Conservation (phyloP, 2,329 filamentous ascomycete species). For the Fusarium brevicatenulatum region DNA sequence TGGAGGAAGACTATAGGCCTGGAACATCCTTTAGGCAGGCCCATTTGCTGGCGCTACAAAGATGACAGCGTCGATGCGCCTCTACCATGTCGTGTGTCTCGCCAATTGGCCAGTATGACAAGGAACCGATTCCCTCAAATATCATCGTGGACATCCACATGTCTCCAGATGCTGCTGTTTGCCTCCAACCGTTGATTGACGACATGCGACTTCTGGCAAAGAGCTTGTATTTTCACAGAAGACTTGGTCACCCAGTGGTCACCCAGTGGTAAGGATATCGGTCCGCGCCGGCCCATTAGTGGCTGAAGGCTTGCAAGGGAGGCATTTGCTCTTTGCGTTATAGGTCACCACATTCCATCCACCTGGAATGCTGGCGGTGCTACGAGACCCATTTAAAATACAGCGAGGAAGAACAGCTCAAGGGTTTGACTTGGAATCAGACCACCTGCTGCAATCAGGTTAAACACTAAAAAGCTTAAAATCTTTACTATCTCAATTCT, state of each 20-base stretch:
- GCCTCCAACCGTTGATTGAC: no score
- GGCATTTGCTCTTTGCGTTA: background rate
- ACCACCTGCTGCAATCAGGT: background rate
- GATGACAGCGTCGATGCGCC: background rate
- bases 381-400: background rate
- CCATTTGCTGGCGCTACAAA: background rate
- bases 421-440: background rate
- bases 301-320: background rate
- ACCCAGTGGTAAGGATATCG: background rate
- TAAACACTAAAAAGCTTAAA: background rate
- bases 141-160: background rate
- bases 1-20: background rate
- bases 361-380: background rate
- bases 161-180: background rate
- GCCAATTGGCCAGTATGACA: no score
- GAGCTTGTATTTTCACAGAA: background rate
- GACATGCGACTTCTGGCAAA: background rate
- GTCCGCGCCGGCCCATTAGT: background rate
- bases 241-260: background rate
- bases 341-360: background rate
- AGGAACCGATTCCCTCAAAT: accelerated
- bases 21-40: background rate
- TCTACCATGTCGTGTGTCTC: background rate
- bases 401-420: background rate
- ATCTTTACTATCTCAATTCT: background rate